These are phyloP conservation scores for Plasmodium falciparum DNA, from an alignment of 169 alveolate species.

Conservation along the genomic window DNA sequence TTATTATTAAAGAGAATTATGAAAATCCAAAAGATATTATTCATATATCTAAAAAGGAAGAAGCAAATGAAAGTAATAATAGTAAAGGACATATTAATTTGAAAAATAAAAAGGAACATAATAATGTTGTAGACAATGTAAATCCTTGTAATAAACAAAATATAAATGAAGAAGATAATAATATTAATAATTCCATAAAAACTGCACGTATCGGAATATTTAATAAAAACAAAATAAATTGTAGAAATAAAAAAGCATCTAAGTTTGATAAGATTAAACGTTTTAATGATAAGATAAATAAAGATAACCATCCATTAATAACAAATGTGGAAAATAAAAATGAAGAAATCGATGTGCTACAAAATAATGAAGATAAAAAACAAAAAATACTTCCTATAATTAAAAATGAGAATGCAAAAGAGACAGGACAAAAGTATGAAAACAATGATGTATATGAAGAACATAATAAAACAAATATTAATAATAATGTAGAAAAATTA, in stretches of 20 bases:
- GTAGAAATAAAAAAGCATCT: background rate
- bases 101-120: background rate
- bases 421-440: too few species aligned
- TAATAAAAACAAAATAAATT: background rate
- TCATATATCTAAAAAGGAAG: background rate
- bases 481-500: background rate
- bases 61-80: background rate
- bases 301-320: too few species aligned
- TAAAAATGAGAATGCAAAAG: background rate
- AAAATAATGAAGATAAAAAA: background rate
- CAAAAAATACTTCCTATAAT: background rate
- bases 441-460: background rate
- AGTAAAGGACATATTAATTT: background rate
- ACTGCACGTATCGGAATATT: background rate
- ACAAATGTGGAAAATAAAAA: too few species aligned
- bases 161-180: background rate
- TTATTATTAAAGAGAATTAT: too few species aligned
- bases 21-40: background rate
- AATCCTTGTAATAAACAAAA: background rate
- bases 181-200: background rate
- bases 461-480: background rate
- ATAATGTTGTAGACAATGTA: too few species aligned
- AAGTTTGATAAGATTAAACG: background rate
- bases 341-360: too few species aligned
- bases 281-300: too few species aligned